Conservation (phyloP, 2,329 filamentous ascomycete genomes). For the Sporothrix phasma region DNA sequence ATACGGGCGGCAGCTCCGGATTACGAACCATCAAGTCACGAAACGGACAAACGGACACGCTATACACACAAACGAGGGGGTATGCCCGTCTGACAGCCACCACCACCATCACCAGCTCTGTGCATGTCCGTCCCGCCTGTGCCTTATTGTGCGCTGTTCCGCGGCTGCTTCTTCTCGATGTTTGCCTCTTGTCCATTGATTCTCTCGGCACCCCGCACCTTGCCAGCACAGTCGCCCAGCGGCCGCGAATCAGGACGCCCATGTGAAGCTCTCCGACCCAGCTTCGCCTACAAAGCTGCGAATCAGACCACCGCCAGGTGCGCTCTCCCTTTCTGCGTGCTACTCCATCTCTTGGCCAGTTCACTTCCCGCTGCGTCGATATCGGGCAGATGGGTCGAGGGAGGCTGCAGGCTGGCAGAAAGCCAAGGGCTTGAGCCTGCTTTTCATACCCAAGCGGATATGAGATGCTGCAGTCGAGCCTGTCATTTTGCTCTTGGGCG, state of each 20-base stretch:
- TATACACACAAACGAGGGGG: neutral
- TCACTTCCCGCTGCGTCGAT: neutral
- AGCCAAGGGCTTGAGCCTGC: neutral
- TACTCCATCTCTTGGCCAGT: neutral
- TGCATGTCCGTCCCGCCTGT: neutral
- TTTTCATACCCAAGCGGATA: neutral
- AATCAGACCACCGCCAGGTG: neutral
- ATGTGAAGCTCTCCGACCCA: slow-evolving; percentile 1
- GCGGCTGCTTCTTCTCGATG: neutral
- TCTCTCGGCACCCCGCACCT: neutral
- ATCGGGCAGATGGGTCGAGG: neutral
- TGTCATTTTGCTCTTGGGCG: too few relatives aligned
- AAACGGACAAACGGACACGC: neutral
- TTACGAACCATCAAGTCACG: neutral
- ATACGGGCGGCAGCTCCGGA: neutral
- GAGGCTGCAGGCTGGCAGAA: neutral
- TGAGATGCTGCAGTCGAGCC: neutral
- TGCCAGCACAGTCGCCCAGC: slow-evolving; percentile 2
- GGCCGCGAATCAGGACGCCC: neutral
- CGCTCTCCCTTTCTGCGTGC: neutral
- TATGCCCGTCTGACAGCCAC: neutral
- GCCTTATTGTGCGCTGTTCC: neutral
- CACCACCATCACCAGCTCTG: neutral
- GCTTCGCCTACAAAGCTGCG: slow-evolving; percentile 4
- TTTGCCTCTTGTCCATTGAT: neutral